phyloP scores from a whole-genome alignment of 108 stramenopile species.

The Mediolabrus comicus region DNA sequence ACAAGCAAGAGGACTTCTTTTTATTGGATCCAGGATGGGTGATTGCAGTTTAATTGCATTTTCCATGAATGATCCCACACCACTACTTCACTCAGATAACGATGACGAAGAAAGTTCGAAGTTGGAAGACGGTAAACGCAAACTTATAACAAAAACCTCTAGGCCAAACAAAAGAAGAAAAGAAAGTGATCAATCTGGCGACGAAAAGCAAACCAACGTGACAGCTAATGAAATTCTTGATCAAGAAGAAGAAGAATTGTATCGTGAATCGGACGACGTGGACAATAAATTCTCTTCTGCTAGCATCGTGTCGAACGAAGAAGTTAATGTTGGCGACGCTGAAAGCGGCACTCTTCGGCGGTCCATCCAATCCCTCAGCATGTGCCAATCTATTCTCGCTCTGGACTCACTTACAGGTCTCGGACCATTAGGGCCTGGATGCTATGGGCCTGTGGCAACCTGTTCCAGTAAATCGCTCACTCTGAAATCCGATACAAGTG shows the following conservation, averaged over 20 bases:
- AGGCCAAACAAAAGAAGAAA: conserved; percentile 47
- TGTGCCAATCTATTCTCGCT: conserved; percentile 55
- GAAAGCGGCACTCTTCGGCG: conserved; percentile 1
- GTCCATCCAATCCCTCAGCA: conserved; percentile 19
- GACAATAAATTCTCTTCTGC: conserved; percentile 20
- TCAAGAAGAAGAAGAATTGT: not conserved
- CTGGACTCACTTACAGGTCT: conserved; percentile 74
- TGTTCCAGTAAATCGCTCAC: conserved; percentile 10
- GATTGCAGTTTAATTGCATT: conserved; percentile 80
- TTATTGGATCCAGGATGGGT: conserved; percentile 81
- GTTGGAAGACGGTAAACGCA: conserved; percentile 20
- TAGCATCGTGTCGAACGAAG: not conserved
- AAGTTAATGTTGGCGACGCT: conserved; percentile 3
- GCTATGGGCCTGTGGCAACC: conserved; percentile 63
- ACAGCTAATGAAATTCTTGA: not conserved
- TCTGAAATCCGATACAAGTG: not conserved
- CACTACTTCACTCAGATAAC: conserved; percentile 25
- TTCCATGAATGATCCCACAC: conserved; percentile 47
- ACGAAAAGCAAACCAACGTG: not conserved
- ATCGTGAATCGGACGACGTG: conserved; percentile 13
- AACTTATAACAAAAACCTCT: conserved; percentile 15
- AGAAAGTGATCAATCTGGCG: conserved; percentile 47
- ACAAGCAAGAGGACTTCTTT: conserved; percentile 60
- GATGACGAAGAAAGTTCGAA: conserved; percentile 5
- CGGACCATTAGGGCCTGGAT: conserved; percentile 78